Percentiles rank a stretch among this genome's conserved stretches.
Conservation (phyloP, 177 flowering plant genomes). For the Vitis hybrid region DNA sequence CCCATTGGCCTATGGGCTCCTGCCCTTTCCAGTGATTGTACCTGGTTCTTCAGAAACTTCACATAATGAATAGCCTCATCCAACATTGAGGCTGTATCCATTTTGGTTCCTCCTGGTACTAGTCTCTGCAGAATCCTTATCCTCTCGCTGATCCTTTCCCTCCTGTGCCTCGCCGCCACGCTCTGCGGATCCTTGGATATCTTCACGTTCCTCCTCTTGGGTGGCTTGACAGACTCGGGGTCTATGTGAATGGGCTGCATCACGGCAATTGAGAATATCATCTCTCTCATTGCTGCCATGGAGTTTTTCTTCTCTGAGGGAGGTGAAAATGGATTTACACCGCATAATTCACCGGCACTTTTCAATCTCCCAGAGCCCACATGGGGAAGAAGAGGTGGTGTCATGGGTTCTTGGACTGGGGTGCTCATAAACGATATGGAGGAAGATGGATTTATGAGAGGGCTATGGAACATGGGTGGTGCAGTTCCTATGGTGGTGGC, state of each 20-base stretch:
- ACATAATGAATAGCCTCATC: conserved; percentile 62
- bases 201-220: conserved; percentile 55
- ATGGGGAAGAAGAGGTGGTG: not conserved
- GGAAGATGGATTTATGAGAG: conserved; percentile 1
- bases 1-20: conserved; percentile 16
- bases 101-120: conserved; percentile 61
- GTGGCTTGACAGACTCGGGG: conserved; percentile 49
- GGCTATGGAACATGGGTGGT: conserved; percentile 5
- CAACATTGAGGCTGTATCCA: conserved; percentile 68
- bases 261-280: conserved; percentile 55
- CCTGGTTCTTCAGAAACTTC: conserved; percentile 57
- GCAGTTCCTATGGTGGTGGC: not conserved
- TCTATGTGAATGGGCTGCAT: conserved; percentile 66
- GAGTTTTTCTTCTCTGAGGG: conserved; percentile 26
- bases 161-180: conserved; percentile 58
- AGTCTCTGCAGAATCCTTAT: conserved; percentile 57
- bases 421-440: conserved; percentile 4
- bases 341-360: not conserved
- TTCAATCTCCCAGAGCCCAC: not conserved
- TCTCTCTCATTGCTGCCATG: conserved; percentile 56
- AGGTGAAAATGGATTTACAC: not conserved
- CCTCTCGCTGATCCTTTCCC: conserved; percentile 62
- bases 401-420: conserved; percentile 18
- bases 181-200: conserved; percentile 66
- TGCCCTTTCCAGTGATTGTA: conserved; percentile 37